Conservation (phyloP, 179 eudicot genomes). For the Beta macrorhiza region DNA sequence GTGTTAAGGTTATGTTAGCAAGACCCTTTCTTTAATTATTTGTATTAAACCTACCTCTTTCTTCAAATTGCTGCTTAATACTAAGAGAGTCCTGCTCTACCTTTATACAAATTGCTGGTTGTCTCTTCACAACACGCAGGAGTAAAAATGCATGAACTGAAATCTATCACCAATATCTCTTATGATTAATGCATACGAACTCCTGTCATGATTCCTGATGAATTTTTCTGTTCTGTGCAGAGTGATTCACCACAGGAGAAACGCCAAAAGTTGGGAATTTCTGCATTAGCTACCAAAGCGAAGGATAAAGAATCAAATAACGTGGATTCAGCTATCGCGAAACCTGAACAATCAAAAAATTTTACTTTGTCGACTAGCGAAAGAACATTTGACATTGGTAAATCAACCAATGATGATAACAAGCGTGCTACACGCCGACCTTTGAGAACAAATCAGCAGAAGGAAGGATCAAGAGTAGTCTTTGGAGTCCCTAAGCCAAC, state of each 20-base stretch:
- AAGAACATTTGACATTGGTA: conserved; percentile 67
- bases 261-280: conserved; percentile 56
- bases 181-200: background rate
- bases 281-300: conserved; percentile 35
- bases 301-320: conserved; percentile 36
- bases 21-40: background rate
- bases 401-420: conserved; percentile 40
- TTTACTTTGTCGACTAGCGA: conserved; percentile 60
- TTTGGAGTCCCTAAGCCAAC: conserved; percentile 92
- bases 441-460: conserved; percentile 61
- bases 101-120: background rate
- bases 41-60: background rate
- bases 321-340: conserved; percentile 32
- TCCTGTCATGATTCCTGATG: background rate
- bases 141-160: background rate
- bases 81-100: background rate
- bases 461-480: conserved; percentile 74
- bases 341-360: conserved; percentile 41
- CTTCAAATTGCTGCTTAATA: background rate
- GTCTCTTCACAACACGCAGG: too few species aligned
- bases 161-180: background rate
- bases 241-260: conserved; percentile 78
- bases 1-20: background rate
- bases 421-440: conserved; percentile 50
- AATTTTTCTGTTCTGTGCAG: conserved; percentile 37